Evolutionary conservation across 2,329 filamentous ascomycete genomes (phyloP), one percentile per base, ranked within the genome.

Genomic region (Arthrobotrys sphaeroides): DNA sequence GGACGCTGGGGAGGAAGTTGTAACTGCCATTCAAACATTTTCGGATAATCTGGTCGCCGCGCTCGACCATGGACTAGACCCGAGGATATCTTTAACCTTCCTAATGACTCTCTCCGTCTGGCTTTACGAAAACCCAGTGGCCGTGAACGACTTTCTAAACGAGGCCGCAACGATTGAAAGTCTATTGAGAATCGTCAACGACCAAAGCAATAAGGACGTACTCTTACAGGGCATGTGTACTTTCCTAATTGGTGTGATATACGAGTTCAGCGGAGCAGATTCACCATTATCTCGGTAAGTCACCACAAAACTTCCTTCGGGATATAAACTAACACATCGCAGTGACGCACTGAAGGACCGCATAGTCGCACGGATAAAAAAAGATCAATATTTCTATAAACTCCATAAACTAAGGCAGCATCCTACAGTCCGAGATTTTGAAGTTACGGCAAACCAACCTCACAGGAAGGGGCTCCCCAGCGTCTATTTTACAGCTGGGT

Each of bases 201-300:
- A 90, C 74, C 84, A 86, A 78, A 80, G 85, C 80, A 83, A 86
- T 26, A 88, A 88, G 10, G 89, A 89, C 73, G 85, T 88, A 18
- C 84, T 96, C 31, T 86, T 94, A 12, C 91, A 92, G 78, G 95
- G 95, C 1, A 86, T 99, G 10, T 93, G 91, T 81, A 91, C 93
- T 13, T 89, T 93, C 81, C 84, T 99, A 0, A 86, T 98, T 0
- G 95, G 94, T 7, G 90, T 96, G 18, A 87, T 95, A 3, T 99
- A 98, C 81, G 95, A 99, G 80, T 99, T 98, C 80, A 98, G 94
- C 7, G 97, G 94, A 0, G 97, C 96, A 81, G 95, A 99, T 82
- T 98, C 94, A 0, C 93, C 95, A 0, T 90, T 99, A 60, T 88
- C 94, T 4, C 88, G 78, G 78, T 78, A 77, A 42, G 40, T 33